Percentiles rank a stretch among this genome's conserved stretches.
phyloP scores from a whole-genome alignment of 2,329 filamentous ascomycete species.

The Colletotrichum spaethianum region DNA sequence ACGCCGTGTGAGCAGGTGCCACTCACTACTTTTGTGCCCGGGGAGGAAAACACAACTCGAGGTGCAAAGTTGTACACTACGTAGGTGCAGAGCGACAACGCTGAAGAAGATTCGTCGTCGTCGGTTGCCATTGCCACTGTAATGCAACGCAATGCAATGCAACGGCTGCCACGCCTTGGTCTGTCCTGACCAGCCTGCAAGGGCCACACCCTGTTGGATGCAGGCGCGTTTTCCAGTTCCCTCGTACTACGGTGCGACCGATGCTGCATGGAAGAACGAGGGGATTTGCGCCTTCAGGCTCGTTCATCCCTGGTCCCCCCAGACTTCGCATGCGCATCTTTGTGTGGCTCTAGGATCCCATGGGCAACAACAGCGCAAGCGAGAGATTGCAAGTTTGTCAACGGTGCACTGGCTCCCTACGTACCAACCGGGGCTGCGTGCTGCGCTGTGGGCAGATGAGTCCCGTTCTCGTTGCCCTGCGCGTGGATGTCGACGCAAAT shows the following conservation, averaged over 20 bases:
- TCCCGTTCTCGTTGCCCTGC: not conserved
- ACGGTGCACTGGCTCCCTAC: not conserved
- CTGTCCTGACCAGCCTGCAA: not conserved
- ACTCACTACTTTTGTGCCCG: not conserved
- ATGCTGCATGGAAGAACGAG: not conserved
- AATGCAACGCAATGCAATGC: conserved; percentile 4
- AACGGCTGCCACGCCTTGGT: not conserved
- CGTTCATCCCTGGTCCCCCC: not conserved
- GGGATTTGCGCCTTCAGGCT: conserved; percentile 6
- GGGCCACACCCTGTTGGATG: not conserved
- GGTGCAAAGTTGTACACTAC: not conserved
- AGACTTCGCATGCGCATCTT: conserved; percentile 21
- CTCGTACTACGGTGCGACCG: conserved; percentile 8
- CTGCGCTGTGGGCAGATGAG: not conserved
- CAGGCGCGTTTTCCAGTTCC: not conserved
- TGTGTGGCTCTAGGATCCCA: not conserved
- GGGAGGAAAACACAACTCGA: not conserved
- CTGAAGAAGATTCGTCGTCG: not conserved
- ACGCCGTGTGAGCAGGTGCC: not conserved
- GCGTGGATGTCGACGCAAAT: conserved; percentile 28
- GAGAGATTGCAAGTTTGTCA: not conserved
- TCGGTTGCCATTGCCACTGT: not conserved
- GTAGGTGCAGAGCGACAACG: not conserved
- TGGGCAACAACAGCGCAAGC: conserved; percentile 4
- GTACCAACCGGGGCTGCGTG: not conserved